These are phyloP conservation scores for Phytophthora europaea DNA, from an alignment of 352 stramenopile genomes.

Conservation along the genomic window DNA sequence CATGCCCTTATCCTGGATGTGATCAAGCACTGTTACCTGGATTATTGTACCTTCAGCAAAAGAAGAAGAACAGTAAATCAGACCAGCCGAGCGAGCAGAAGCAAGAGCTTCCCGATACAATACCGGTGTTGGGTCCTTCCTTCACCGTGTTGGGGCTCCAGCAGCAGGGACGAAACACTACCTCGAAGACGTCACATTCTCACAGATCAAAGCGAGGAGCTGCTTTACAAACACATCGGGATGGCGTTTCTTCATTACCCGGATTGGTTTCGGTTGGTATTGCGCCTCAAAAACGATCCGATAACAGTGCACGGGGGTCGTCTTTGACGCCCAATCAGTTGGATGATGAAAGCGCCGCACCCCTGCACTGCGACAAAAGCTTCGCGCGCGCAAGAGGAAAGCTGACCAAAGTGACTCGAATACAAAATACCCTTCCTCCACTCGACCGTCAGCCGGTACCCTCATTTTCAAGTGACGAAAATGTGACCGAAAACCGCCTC, in stretches of 20 bases:
- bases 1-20: constrained; percentile 62
- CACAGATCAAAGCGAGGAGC: not conserved
- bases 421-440: constrained; percentile 7
- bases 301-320: not conserved
- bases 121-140: constrained; percentile 11
- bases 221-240: constrained; percentile 1
- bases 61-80: constrained; percentile 21
- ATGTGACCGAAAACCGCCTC: constrained; percentile 37
- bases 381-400: constrained; percentile 9
- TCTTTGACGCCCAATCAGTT: constrained; percentile 18
- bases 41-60: constrained; percentile 49
- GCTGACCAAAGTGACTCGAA: not conserved
- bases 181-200: not conserved
- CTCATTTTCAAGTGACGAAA: constrained; percentile 16
- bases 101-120: not conserved
- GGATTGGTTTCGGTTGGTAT: constrained; percentile 17
- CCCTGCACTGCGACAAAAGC: not conserved
- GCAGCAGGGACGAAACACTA: constrained; percentile 1
- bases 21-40: constrained; percentile 69
- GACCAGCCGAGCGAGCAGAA: constrained; percentile 1
- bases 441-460: constrained; percentile 12
- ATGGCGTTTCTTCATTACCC: constrained; percentile 10
- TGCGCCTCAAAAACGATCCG: not conserved
- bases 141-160: constrained; percentile 36
- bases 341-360: constrained; percentile 16